These are phyloP conservation scores for Penicillium palitans DNA, from an alignment of 2,329 filamentous ascomycete species.

Conservation along the genomic window DNA sequence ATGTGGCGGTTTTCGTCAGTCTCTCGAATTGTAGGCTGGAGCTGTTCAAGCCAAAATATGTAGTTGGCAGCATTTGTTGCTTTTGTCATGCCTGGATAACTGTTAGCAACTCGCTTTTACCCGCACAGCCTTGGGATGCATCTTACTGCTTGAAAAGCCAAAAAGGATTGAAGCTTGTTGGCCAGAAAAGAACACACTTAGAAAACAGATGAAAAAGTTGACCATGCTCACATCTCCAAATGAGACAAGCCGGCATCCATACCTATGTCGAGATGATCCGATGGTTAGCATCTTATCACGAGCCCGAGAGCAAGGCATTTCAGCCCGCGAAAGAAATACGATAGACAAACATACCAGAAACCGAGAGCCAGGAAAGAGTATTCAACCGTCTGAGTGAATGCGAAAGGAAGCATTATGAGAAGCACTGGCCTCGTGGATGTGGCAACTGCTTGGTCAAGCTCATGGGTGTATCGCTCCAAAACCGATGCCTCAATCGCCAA, in stretches of 20 bases:
- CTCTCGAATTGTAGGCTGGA: conserved; percentile 43
- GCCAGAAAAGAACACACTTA: conserved; percentile 43
- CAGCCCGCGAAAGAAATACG: conserved; percentile 3
- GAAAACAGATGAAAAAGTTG: conserved; percentile 47
- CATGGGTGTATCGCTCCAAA: conserved; percentile 26
- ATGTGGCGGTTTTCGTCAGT: conserved; percentile 43
- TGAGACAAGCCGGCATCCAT: conserved; percentile 60
- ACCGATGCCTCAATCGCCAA: conserved; percentile 48
- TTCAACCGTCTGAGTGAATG: conserved; percentile 32
- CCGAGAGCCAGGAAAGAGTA: conserved; percentile 31
- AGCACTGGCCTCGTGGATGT: conserved; percentile 24
- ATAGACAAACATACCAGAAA: conserved; percentile 22
- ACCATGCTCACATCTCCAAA: conserved; percentile 44
- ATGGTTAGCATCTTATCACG: conserved; percentile 9
- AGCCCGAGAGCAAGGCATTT: background rate
- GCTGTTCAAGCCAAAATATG: conserved; percentile 47
- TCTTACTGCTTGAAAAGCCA: conserved; percentile 35
- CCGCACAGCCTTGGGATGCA: conserved; percentile 28
- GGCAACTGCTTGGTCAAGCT: conserved; percentile 23
- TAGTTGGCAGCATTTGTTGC: conserved; percentile 53
- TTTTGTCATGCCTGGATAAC: conserved; percentile 42
- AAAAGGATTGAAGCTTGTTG: conserved; percentile 33
- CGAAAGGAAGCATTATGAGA: conserved; percentile 30
- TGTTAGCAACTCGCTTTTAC: background rate
- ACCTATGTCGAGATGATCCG: conserved; percentile 42